Evolutionary conservation across 495 filamentous ascomycete species (phyloP), one percentile per base, ranked within the genome.

Genomic region (Penicillium pulvis): DNA sequence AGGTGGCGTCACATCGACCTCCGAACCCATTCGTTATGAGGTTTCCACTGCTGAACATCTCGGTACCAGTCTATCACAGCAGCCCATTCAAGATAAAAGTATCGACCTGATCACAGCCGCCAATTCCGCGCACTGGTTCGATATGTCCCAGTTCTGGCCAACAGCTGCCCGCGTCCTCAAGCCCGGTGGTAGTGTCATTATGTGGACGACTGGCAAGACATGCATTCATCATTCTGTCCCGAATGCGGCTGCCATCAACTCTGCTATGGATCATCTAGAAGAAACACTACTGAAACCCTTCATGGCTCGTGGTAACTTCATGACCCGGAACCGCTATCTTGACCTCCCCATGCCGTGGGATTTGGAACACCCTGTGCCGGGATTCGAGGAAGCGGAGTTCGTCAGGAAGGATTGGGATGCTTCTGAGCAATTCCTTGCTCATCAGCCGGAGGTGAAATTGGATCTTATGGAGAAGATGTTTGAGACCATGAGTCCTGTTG

Each of bases 101-200:
- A 78, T 86, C 9, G 84, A 86, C 59, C 62, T 86, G 30, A 66
- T 87, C 47, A 79, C 72, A 2, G 75, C 75, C 6, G 80, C 78
- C 0, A 82, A 71, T 28, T 76, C 82, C 0, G 81, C 81, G 8
- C 85, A 87, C 60, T 88, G 84, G 84, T 85, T 87, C 74, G 75
- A 86, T 57, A 80, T 85, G 76, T 45, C 74, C 9, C 53, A 58
- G 1, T 87, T 88, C 68, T 88, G 81, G 78, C 30, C 45, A 0
- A 61, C 63, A 2, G 83, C 81, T 0, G 82, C 80, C 0, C 67
- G 72, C 20, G 70, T 81, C 8, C 60, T 88, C 16, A 80, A 76
- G 56, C 79, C 80, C 4, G 80, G 81, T 5, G 85, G 83, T 12
- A 87, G 75, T 1, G 79, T 87, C 5, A 81, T 80, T 0, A 31